Percentiles rank a stretch among this genome's conserved stretches.
Conservation (phyloP, 75 land plant species). For the Chamaecyparis obtusa region DNA sequence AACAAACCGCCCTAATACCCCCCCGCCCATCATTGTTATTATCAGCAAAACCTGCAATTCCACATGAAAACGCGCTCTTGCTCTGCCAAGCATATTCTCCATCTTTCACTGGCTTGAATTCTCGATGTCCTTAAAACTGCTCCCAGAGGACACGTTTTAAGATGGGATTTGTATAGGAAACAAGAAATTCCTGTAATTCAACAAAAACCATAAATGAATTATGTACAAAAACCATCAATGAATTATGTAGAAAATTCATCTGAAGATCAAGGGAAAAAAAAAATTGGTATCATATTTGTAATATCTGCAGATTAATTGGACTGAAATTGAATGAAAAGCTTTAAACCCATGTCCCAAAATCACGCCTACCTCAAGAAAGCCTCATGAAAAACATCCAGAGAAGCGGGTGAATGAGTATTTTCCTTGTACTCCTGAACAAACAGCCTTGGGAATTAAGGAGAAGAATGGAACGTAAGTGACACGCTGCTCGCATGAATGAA, state of each 20-base stretch:
- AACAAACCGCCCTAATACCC: conserved; percentile 27
- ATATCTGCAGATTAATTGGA: background rate
- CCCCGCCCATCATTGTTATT: background rate
- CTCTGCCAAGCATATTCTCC: background rate
- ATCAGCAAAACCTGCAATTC: background rate
- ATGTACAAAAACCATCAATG: too few species aligned
- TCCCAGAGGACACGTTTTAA: background rate
- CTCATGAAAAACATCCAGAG: background rate
- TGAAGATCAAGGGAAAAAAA: background rate
- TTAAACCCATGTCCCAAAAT: background rate
- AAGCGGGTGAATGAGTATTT: background rate
- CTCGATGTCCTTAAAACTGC: background rate
- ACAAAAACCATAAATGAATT: background rate
- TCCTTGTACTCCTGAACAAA: background rate
- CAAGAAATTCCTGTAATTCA: background rate
- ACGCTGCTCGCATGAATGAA: background rate
- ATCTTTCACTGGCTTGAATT: background rate
- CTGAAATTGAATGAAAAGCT: background rate
- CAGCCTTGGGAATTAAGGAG: background rate
- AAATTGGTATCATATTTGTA: background rate
- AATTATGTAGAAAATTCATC: background rate
- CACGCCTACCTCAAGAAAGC: background rate
- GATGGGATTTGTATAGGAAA: background rate
- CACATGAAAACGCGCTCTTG: background rate
- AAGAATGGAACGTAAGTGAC: background rate